phyloP scores from a whole-genome alignment of 2,329 filamentous ascomycete genomes.

The Colletotrichum orbiculare region DNA sequence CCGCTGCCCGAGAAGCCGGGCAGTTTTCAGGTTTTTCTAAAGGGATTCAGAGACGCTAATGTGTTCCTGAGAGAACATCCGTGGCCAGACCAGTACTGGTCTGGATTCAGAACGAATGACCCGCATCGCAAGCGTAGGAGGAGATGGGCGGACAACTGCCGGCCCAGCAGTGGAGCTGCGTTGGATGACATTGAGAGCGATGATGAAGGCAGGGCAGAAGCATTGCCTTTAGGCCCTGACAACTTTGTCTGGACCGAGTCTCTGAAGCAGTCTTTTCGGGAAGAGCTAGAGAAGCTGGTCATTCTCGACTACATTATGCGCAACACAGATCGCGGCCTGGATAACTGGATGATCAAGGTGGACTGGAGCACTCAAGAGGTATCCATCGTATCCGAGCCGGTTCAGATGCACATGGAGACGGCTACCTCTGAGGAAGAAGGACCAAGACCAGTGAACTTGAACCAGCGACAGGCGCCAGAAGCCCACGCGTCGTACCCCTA shows the following conservation, averaged over 20 bases:
- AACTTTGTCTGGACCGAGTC: conserved; percentile 88
- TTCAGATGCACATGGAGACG: conserved; percentile 71
- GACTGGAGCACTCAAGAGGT: conserved; percentile 87
- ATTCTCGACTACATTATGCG: conserved; percentile 99
- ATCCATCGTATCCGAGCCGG: conserved; percentile 85
- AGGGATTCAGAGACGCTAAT: conserved; percentile 97
- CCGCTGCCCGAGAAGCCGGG: conserved; percentile 89
- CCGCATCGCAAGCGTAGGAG: conserved; percentile 75
- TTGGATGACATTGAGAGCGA: conserved; percentile 61
- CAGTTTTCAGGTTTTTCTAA: conserved; percentile 97
- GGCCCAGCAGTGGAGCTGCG: conserved; percentile 38
- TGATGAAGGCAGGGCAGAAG: conserved; percentile 54
- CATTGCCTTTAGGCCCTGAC: conserved; percentile 55
- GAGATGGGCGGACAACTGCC: conserved; percentile 47
- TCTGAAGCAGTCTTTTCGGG: conserved; percentile 90
- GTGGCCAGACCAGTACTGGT: conserved; percentile 90
- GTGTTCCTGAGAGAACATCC: conserved; percentile 94
- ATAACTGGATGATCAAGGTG: conserved; percentile 99
- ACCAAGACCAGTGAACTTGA: conserved; percentile 71
- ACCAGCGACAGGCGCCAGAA: conserved; percentile 53
- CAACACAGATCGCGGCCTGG: conserved; percentile 94
- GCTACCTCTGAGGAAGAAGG: conserved; percentile 59
- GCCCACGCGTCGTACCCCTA: conserved; percentile 72
- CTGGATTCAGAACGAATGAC: conserved; percentile 75
- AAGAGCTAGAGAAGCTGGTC: conserved; percentile 96